Conservation (phyloP, 2,329 filamentous ascomycete genomes). For the Talaromyces marneffei region DNA sequence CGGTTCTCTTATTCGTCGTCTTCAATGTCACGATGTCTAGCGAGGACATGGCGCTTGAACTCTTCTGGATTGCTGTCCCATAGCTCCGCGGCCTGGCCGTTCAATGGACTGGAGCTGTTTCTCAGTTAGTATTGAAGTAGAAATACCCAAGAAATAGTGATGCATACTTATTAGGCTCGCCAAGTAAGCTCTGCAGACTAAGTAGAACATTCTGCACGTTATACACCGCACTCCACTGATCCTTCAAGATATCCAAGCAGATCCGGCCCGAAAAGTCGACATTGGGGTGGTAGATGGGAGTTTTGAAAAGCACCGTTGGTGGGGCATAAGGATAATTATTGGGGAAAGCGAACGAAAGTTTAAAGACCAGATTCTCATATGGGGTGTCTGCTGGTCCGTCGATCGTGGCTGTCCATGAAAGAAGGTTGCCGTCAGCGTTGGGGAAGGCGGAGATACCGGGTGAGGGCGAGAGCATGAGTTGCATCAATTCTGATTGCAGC, state of each 20-base stretch:
- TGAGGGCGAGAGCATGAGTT: conserved; percentile 91
- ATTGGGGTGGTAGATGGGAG: conserved; percentile 98
- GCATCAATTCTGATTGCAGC: conserved; percentile 95
- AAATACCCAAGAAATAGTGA: neutral
- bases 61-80: conserved; percentile 86
- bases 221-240: conserved; percentile 98
- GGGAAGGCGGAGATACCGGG: conserved; percentile 95
- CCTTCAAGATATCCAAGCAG: conserved; percentile 95
- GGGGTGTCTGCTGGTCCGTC: conserved; percentile 85
- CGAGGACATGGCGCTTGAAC: conserved; percentile 71
- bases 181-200: conserved; percentile 88
- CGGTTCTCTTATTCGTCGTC: conserved; percentile 35
- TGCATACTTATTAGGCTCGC: conserved; percentile 94
- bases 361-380: conserved; percentile 81
- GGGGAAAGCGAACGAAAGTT: conserved; percentile 86
- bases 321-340: conserved; percentile 88
- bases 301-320: conserved; percentile 92
- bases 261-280: conserved; percentile 96
- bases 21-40: conserved; percentile 55
- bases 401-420: conserved; percentile 91
- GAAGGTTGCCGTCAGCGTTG: conserved; percentile 78
- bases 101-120: conserved; percentile 78
- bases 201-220: conserved; percentile 91
- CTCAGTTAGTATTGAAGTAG: neutral
- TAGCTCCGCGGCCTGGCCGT: conserved; percentile 90